Conservation (phyloP, 2,329 filamentous ascomycete species). For the Apiospora koreana region DNA sequence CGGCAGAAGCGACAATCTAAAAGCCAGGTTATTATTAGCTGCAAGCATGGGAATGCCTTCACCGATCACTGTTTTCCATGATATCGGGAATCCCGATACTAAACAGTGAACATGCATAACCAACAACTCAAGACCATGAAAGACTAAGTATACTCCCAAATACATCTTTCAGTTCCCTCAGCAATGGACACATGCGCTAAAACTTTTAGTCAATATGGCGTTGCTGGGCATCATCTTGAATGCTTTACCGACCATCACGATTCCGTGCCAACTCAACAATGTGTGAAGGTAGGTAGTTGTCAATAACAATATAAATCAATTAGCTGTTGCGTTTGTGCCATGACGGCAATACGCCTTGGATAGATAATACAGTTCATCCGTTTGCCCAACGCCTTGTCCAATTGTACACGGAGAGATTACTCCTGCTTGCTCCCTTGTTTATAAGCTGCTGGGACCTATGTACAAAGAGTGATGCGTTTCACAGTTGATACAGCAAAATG, state of each 20-base stretch:
- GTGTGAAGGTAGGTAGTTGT: too few species aligned
- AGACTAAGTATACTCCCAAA: neutral
- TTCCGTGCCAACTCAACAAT: neutral
- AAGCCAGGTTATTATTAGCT: neutral
- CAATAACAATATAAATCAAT: conserved; percentile 11
- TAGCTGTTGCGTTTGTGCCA: conserved; percentile 13
- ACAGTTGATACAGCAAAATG: neutral
- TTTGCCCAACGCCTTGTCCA: conserved; percentile 9
- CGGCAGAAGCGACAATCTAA: neutral
- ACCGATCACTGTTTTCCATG: neutral
- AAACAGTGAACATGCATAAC: neutral
- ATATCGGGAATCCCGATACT: neutral
- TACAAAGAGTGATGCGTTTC: conserved; percentile 6
- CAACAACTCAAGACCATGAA: neutral
- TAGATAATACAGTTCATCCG: conserved; percentile 5
- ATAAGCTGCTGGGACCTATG: conserved; percentile 2
- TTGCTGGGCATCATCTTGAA: neutral
- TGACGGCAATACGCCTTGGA: neutral
- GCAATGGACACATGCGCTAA: neutral
- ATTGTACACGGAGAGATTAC: neutral
- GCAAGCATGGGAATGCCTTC: neutral
- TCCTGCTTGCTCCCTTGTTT: conserved; percentile 5
- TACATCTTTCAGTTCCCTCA: neutral
- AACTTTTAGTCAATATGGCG: neutral
- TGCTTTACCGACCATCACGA: neutral